Base-by-base conservation (phyloP, 345 rosid genomes). In the Sisymbrium irio region DNA sequence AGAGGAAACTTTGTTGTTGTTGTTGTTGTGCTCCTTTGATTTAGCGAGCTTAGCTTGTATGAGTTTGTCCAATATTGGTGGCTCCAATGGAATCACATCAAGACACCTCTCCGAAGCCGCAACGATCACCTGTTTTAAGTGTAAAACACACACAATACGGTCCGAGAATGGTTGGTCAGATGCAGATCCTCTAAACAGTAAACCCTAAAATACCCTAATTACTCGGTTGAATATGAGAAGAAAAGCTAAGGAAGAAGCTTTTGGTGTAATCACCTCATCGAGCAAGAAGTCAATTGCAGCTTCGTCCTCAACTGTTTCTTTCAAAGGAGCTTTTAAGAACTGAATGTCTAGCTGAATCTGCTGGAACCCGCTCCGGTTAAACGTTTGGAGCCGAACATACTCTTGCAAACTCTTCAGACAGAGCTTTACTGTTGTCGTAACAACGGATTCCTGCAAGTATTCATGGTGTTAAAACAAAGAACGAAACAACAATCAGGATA, bases 341-440 rank as follows among this genome's bases (percentile, higher is more conserved):
- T 90, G 99, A 81, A 95, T 83, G 80, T 95, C 99, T 78, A 95
- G 69, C 81, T 92, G 99, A 79, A 92, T 95, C 79, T 95, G 99
- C 82, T 95, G 99, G 81, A 95, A 92, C 65, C 99, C 99, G 67
- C 98, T 90, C 49, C 98, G 80, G 75, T 92, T 92, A 76, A 92
- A 87, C 39, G 99, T 92, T 77, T 90, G 94, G 36, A 95, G 91
- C 35, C 99, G 82, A 17, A 89, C 98, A 82, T 85, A 90, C 84
- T 96, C 98, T 89, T 84, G 97, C 72, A 92, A 79, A 81, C 98
- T 96, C 82, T 90, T 96, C 27, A 96, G 89, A 70, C 96, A 85
- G 41, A 90, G 84, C 81, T 95, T 95, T 69, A 90, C 85, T 28
- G 79, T 80, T 36, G 92, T 84, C 3, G 91, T 86, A 6, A 87